Percentiles rank a stretch among this genome's conserved stretches.
Evolutionary conservation across 2,329 filamentous ascomycete species (phyloP).

Genomic region (Westerdykella ornata): DNA sequence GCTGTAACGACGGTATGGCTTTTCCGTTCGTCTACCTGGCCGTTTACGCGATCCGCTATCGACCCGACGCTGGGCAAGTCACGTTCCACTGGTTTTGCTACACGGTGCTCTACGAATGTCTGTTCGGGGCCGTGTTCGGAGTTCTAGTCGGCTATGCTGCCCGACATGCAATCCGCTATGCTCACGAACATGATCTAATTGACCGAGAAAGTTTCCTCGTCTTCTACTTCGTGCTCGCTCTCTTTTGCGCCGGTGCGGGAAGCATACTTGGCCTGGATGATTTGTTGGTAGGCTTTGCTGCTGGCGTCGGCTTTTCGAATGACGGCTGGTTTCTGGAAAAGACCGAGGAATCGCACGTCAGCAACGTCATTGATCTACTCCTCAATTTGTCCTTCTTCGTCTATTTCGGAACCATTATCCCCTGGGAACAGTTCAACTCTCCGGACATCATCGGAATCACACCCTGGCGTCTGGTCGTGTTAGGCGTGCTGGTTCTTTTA

Average conservation of each 20-base stretch:
- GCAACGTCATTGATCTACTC: constrained; percentile 95
- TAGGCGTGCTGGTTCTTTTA: constrained; percentile 87
- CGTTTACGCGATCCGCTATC: constrained; percentile 80
- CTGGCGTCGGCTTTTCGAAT: constrained; percentile 97
- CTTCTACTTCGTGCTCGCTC: constrained; percentile 93
- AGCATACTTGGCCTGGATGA: constrained; percentile 89
- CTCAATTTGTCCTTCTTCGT: constrained; percentile 98
- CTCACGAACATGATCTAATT: constrained; percentile 78
- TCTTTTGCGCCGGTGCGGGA: constrained; percentile 92
- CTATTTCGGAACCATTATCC: constrained; percentile 93
- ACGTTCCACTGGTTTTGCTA: constrained; percentile 82
- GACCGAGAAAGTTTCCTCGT: constrained; percentile 96
- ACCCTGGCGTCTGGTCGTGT: constrained; percentile 87
- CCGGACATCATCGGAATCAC: constrained; percentile 60
- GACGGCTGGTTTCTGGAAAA: constrained; percentile 98
- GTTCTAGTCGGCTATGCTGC: constrained; percentile 84
- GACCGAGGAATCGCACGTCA: constrained; percentile 96
- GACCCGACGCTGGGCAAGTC: constrained; percentile 60
- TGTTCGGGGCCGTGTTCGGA: constrained; percentile 85
- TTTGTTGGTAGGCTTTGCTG: constrained; percentile 86
- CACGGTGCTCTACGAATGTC: constrained; percentile 89
- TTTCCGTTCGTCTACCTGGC: constrained; percentile 96
- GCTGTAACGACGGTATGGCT: constrained; percentile 99
- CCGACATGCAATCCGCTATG: constrained; percentile 80
- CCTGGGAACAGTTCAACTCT: constrained; percentile 86